Percentiles rank a stretch among this genome's conserved stretches.
phyloP scores from a whole-genome alignment of 2,329 filamentous ascomycete species.

The Zymoseptoria pseudotritici region DNA sequence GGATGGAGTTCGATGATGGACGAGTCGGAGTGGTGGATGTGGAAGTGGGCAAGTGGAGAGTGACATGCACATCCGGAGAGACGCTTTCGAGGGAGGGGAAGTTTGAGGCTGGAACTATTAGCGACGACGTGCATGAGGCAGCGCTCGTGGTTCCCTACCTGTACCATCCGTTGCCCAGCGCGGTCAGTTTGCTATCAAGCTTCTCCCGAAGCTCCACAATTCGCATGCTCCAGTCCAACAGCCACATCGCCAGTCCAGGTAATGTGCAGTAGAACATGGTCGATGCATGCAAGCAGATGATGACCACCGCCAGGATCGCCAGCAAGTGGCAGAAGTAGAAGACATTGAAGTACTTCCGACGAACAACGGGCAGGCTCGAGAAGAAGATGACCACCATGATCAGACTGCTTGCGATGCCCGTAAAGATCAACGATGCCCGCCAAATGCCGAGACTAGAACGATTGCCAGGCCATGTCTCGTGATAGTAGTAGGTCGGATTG shows the following conservation, averaged over 20 bases:
- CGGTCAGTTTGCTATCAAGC: conserved; percentile 2
- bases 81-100: conserved; percentile 8
- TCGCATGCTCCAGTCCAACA: conserved; percentile 12
- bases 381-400: conserved; percentile 12
- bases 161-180: conserved; percentile 10
- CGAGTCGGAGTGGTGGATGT: conserved; percentile 8
- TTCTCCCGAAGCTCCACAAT: conserved; percentile 5
- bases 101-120: conserved; percentile 4
- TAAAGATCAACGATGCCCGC: conserved; percentile 13
- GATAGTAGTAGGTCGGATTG: conserved; percentile 12
- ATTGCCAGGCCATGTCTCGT: conserved; percentile 13
- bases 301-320: conserved; percentile 8
- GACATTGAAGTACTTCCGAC: conserved; percentile 12
- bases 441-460: conserved; percentile 7
- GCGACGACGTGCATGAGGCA: neutral
- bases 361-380: conserved; percentile 9
- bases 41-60: conserved; percentile 11
- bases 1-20: conserved; percentile 9
- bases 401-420: conserved; percentile 7
- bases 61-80: conserved; percentile 9
- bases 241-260: conserved; percentile 11
- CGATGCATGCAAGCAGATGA: conserved; percentile 13
- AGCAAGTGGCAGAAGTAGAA: conserved; percentile 16
- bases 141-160: neutral
- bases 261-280: conserved; percentile 17